Percentiles rank a stretch among this genome's conserved stretches.
Conservation (phyloP, 768 basidiomycete species). For the Terana coerulea region DNA sequence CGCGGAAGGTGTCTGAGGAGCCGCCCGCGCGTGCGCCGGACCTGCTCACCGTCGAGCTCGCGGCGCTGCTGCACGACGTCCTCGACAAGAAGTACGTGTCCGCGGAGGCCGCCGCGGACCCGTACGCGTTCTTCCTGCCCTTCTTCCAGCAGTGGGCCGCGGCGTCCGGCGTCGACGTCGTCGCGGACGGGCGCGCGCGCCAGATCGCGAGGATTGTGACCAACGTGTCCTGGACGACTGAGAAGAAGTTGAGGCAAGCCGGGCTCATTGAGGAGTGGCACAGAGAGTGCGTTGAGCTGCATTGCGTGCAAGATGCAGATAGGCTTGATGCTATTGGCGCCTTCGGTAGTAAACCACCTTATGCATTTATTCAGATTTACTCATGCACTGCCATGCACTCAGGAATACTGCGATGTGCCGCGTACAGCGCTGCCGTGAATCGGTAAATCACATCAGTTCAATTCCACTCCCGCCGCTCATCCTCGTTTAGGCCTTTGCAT, state of each 20-base stretch:
- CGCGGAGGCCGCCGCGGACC: constrained; percentile 47
- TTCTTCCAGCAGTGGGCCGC: constrained; percentile 45
- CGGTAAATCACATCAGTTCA: constrained; percentile 18
- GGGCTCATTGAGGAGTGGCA: constrained; percentile 68
- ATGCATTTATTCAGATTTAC: neutral
- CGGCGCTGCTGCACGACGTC: constrained; percentile 86
- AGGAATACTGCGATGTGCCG: constrained; percentile 47
- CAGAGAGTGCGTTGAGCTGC: constrained; percentile 65
- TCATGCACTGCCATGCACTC: neutral
- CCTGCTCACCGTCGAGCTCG: constrained; percentile 74
- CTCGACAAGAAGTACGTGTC: constrained; percentile 83
- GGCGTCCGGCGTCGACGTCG: constrained; percentile 47
- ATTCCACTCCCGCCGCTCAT: neutral
- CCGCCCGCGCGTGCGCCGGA: constrained; percentile 45
- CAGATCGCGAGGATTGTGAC: constrained; percentile 61
- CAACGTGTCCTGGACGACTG: constrained; percentile 83
- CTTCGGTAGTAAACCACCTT: constrained; percentile 31
- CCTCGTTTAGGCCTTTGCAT: constrained; percentile 36
- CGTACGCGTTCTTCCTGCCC: constrained; percentile 63
- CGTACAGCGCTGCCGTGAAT: constrained; percentile 38
- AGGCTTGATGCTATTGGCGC: constrained; percentile 51
- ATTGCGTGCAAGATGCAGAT: constrained; percentile 61
- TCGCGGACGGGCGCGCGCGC: constrained; percentile 56
- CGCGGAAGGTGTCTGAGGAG: constrained; percentile 36
- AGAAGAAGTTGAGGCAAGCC: constrained; percentile 57